Evolutionary conservation across 805 yeast genomes (phyloP).

Genomic region (Cyberlindnera nakhonratchasimensis): DNA sequence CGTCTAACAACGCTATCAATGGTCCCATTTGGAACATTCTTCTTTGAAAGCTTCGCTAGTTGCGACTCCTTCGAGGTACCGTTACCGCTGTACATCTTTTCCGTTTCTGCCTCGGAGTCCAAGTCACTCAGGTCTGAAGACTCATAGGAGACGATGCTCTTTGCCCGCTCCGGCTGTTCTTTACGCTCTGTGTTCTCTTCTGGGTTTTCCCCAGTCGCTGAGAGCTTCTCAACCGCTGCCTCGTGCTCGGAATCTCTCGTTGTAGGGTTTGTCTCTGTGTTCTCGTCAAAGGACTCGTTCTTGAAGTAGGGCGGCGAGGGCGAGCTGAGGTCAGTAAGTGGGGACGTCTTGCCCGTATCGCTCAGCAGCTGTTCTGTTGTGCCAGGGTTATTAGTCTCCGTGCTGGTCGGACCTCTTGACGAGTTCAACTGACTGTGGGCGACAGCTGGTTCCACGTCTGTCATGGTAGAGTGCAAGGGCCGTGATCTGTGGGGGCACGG

Average conservation of each 20-base stretch:
- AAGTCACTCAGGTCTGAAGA: conserved; percentile 52
- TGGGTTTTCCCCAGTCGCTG: neutral
- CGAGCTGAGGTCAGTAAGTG: conserved; percentile 26
- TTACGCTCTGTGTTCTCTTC: neutral
- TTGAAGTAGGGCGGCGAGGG: conserved; percentile 23
- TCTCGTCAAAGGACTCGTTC: conserved; percentile 9
- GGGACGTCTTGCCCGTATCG: conserved; percentile 28
- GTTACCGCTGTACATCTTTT: conserved; percentile 58
- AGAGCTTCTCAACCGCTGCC: neutral
- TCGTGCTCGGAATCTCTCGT: conserved; percentile 2
- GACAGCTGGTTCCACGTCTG: conserved; percentile 16
- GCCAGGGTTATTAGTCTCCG: neutral
- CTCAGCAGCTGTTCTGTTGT: conserved; percentile 8
- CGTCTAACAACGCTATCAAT: conserved; percentile 7
- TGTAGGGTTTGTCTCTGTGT: conserved; percentile 5
- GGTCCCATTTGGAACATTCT: conserved; percentile 1
- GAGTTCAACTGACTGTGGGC: conserved; percentile 6
- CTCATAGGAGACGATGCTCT: conserved; percentile 26
- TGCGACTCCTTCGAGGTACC: conserved; percentile 31
- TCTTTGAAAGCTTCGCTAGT: conserved; percentile 39
- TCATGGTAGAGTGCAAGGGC: conserved; percentile 11
- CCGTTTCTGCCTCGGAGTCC: conserved; percentile 89
- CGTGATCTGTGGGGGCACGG: neutral
- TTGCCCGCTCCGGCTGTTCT: conserved; percentile 12
- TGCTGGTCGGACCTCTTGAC: neutral